Evolutionary conservation across 768 basidiomycete genomes (phyloP).

Genomic region (Trametes cubensis): DNA sequence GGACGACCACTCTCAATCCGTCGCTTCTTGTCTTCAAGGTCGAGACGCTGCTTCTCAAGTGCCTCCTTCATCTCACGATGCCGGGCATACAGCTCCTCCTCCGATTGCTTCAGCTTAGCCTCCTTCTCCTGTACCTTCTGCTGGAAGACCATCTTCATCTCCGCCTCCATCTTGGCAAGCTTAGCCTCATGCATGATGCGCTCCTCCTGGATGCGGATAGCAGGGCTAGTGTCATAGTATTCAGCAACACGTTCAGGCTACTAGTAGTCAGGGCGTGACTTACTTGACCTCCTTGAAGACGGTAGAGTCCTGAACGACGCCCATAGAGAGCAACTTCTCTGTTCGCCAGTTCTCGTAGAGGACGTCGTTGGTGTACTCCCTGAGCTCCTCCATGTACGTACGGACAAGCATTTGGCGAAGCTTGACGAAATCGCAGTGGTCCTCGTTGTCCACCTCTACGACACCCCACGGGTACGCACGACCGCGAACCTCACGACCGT

Average conservation of each 20-base stretch:
- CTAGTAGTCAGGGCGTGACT: conserved; percentile 36
- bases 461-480: conserved; percentile 98
- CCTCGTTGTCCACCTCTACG: conserved; percentile 98
- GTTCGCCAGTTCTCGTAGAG: conserved; percentile 99
- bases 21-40: conserved; percentile 98
- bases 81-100: conserved; percentile 97
- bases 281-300: conserved; percentile 99
- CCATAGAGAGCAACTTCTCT: conserved; percentile 96
- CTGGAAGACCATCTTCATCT: conserved; percentile 99
- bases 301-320: conserved; percentile 93
- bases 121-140: conserved; percentile 99
- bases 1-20: conserved; percentile 93
- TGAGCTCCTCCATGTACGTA: conserved; percentile 98
- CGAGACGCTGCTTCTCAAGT: conserved; percentile 91
- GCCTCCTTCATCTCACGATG: conserved; percentile 99
- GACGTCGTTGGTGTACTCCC: conserved; percentile 94
- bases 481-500: conserved; percentile 92
- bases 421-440: conserved; percentile 99
- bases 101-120: conserved; percentile 96
- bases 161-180: conserved; percentile 98
- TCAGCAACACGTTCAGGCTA: not conserved
- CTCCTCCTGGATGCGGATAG: conserved; percentile 94
- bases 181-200: conserved; percentile 96
- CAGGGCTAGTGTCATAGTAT: conserved; percentile 64
- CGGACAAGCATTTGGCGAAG: conserved; percentile 99